Base-by-base conservation (phyloP, 257 asterid genomes). In the Marsdenia floribunda region DNA sequence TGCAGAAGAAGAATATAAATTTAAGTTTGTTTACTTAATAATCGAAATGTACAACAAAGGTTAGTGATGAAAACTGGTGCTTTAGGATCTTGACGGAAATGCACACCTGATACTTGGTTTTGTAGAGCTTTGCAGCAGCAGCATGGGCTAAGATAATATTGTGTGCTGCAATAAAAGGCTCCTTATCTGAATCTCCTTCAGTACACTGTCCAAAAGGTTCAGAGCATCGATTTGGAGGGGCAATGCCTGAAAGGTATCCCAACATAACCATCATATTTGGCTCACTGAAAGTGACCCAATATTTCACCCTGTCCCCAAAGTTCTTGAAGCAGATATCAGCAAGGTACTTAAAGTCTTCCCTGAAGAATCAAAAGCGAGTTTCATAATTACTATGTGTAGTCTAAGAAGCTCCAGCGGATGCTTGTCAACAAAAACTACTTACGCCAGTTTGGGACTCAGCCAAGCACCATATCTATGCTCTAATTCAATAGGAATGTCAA, bases 201-300 rank as follows among this genome's bases (percentile, higher is more conserved):
- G 72, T 82, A 73, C 94, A 89, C 77, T 85, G 87, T 40, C 90
- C 94, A 72, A 76, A 84, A 22, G 79, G 24, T 57, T 70, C 76
- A 26, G 91, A 86, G 74, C 91, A 88, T 13, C 87, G 90, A 21
- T 76, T 68, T 19, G 96, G 92, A 61, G 96, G 92, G 79, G 83
- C 78, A 19, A 73, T 65, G n/a, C 96, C 92, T 0, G 72, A 54
- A 66, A 90, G 76, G 68, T 89, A 89, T 38, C 91, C 92, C 13
- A 83, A 80, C 73, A 80, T 82, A 21, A 86, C 87, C 47, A 80
- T 73, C 18, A 86, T 77, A 75, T 87, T 87, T 1, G 97, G 96
- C 78, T 91, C 97, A 60, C 88, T 91, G 68, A 89, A 57, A 67
- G 96, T 89, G 24, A 74, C 82, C 97, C 97, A 91, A 37, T 82